A percentile compares a stretch with the other conserved stretches of the same genome.
Conservation (phyloP, 2,329 filamentous ascomycete genomes). For the Hymenoscyphus salicellus region DNA sequence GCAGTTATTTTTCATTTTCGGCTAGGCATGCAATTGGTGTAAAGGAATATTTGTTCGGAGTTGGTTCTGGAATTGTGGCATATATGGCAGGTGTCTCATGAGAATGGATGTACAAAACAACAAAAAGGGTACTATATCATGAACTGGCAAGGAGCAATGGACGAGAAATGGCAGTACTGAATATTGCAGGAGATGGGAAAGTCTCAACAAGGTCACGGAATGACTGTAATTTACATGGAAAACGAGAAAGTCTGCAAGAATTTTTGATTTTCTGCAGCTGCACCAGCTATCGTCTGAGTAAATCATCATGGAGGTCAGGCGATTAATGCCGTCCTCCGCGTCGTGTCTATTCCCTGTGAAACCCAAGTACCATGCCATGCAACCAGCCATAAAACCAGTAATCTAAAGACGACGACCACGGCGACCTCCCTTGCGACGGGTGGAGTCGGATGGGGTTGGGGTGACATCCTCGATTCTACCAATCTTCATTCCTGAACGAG, state of each 20-base stretch:
- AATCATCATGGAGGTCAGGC: slow-evolving; percentile 59
- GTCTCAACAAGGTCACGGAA: neutral
- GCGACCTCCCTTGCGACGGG: slow-evolving; percentile 99
- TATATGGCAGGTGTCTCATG: neutral
- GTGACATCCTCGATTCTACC: slow-evolving; percentile 99
- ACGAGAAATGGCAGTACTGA: neutral
- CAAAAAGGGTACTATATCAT: neutral
- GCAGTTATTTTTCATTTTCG: neutral
- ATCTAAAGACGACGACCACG: slow-evolving; percentile 99
- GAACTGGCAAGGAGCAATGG: neutral
- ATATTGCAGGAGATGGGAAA: neutral
- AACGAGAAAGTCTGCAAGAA: slow-evolving; percentile 7
- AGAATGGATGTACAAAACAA: neutral
- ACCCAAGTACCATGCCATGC: slow-evolving; percentile 36
- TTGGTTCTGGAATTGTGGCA: neutral
- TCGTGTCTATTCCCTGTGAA: slow-evolving; percentile 65
- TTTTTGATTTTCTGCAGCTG: slow-evolving; percentile 34
- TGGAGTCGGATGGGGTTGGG: slow-evolving; percentile 97
- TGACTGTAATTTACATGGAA: neutral
- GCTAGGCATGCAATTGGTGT: neutral
- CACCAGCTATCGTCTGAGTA: slow-evolving; percentile 46
- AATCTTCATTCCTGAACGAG: slow-evolving; percentile 99
- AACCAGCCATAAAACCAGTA: slow-evolving; percentile 33
- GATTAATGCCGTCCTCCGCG: slow-evolving; percentile 65
- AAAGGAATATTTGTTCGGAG: neutral